Base-by-base conservation (phyloP, 2,329 filamentous ascomycete genomes). In the Coniochaeta hoffmannii region DNA sequence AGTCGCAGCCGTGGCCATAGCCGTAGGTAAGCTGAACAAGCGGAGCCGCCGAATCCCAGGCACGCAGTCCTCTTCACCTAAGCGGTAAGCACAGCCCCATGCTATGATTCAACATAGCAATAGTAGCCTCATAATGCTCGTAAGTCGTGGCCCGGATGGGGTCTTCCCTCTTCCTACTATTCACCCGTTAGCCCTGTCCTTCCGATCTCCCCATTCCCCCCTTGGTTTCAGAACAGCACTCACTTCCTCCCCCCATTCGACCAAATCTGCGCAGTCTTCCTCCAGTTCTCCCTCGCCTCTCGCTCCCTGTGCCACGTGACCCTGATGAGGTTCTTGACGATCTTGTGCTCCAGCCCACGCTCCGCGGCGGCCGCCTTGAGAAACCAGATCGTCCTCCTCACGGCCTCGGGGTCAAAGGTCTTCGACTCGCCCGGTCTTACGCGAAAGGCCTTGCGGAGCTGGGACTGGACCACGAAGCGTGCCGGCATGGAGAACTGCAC, bases 91-190 rank as follows among this genome's bases (percentile, higher is more conserved):
- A 88, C 41, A 89, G 66, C 1, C 81, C 80, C 85, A 91, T 85
- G 7, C 78, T 85, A 66, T 86, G 82, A 64, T 92, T 91, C 55
- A 92, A 73, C 86, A 88, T 88, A 17, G 76, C 77, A 50, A 92
- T 67, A 8, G 86, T 89, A 72, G 81, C 81, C 54, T 90, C 80
- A 65, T 88, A 89, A 62, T 87, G 80, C 50, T 77, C 73, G 65
- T 78, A 86, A 7, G 76, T 70, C 7, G 69, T 67, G 22, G 60
- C 55, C 38, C 63, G 31, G 57, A 66, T 55, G 4, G 49, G 17
- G 53, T 63, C 60, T 28, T 28, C 46, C 9, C 3, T n/a, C 24
- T 26, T 30, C 46, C 6, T 17, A 22, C 28, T 50, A 10, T n/a
- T 3, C 6, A 2, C 17, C 24, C 36, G 17, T 41, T 41, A 41